Percentiles rank a stretch among this genome's conserved stretches.
These are phyloP conservation scores for Pinus albicaulis DNA, from an alignment of 75 land plant genomes.

Conservation along the genomic window DNA sequence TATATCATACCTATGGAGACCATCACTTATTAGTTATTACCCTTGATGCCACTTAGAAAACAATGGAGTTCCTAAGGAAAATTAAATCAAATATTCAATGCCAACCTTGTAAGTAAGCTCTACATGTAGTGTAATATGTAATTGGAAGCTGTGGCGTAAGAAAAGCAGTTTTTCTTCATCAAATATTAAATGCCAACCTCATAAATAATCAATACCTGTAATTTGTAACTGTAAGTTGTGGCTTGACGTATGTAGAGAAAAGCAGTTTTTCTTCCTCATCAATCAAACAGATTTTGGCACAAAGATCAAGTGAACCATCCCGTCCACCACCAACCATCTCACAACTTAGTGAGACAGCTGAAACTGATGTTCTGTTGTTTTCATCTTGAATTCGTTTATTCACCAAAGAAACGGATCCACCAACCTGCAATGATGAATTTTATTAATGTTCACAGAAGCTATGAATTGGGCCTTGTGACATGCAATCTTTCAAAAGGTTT, in stretches of 20 bases:
- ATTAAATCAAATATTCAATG: too few species aligned
- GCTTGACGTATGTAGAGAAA: constrained; percentile 64
- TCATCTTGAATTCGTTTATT: not conserved
- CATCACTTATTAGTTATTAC: too few species aligned
- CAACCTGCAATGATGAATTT: too few species aligned
- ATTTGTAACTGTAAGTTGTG: constrained; percentile 61
- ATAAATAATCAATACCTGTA: constrained; percentile 40
- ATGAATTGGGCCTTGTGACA: too few species aligned
- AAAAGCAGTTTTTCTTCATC: constrained; percentile 72
- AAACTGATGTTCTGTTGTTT: not conserved
- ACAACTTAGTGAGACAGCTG: constrained; percentile 68
- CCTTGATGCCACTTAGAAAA: too few species aligned
- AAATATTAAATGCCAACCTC: not conserved
- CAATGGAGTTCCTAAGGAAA: too few species aligned
- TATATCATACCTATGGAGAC: constrained; percentile 19
- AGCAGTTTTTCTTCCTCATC: constrained; percentile 77
- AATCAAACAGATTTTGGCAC: constrained; percentile 44
- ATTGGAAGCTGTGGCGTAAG: constrained; percentile 57
- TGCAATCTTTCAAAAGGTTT: too few species aligned
- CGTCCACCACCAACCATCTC: constrained; percentile 92
- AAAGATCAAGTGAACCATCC: constrained; percentile 24
- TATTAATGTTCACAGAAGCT: too few species aligned
- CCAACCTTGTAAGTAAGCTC: not conserved
- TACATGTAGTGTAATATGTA: constrained; percentile 66
- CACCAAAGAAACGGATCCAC: not conserved